Evolutionary conservation across 2,329 filamentous ascomycete genomes (phyloP).

Genomic region (Pseudofabraea citricarpa): DNA sequence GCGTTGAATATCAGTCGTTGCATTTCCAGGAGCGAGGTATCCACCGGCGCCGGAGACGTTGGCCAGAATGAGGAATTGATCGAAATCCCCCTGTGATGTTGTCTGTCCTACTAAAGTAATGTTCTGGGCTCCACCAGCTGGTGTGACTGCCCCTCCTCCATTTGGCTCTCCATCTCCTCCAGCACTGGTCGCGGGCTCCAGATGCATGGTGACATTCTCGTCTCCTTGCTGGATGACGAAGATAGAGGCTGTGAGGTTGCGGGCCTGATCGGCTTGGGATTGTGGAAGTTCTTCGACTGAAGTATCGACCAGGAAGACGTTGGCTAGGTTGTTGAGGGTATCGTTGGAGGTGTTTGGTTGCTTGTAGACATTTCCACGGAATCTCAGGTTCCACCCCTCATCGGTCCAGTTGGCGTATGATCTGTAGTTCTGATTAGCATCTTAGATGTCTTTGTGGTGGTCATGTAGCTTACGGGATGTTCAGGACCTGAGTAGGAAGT

Average conservation of each 20-base stretch:
- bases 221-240: conserved; percentile 70
- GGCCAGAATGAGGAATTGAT: conserved; percentile 61
- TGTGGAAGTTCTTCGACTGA: conserved; percentile 54
- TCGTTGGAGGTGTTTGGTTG: conserved; percentile 61
- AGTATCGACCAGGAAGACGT: conserved; percentile 64
- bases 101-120: conserved; percentile 62
- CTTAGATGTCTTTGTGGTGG: neutral
- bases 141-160: conserved; percentile 44
- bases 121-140: conserved; percentile 56
- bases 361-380: conserved; percentile 80
- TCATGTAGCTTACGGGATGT: conserved; percentile 48
- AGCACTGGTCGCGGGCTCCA: conserved; percentile 53
- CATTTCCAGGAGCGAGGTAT: conserved; percentile 56
- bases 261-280: conserved; percentile 59
- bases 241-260: conserved; percentile 69
- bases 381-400: conserved; percentile 70
- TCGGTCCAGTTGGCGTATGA: conserved; percentile 73
- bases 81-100: conserved; percentile 66
- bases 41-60: conserved; percentile 49
- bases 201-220: conserved; percentile 57
- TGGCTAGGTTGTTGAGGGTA: conserved; percentile 64
- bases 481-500: conserved; percentile 65
- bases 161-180: conserved; percentile 42
- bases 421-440: conserved; percentile 24
- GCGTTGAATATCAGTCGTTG: conserved; percentile 59